phyloP scores from a whole-genome alignment of 2,329 filamentous ascomycete genomes.

The Aspergillus ochraceoroseus region DNA sequence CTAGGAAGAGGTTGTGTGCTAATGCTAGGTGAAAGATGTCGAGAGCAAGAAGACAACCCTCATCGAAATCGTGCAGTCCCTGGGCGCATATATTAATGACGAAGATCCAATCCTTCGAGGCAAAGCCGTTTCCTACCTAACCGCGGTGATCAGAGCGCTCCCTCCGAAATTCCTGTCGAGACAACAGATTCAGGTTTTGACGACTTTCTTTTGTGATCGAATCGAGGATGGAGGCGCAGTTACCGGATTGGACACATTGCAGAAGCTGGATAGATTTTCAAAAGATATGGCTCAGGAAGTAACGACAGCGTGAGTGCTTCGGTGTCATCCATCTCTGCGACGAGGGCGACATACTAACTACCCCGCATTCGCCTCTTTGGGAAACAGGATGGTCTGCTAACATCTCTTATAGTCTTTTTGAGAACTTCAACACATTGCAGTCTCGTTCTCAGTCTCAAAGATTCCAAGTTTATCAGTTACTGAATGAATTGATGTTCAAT shows the following conservation, averaged over 20 bases:
- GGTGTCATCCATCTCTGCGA: neutral
- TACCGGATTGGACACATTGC: constrained; percentile 55
- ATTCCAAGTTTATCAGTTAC: constrained; percentile 57
- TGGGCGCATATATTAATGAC: constrained; percentile 64
- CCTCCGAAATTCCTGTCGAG: constrained; percentile 53
- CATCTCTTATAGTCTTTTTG: constrained; percentile 41
- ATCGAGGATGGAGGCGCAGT: constrained; percentile 60
- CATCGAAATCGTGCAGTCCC: constrained; percentile 58
- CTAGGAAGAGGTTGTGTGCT: too few relatives aligned
- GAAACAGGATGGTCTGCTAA: constrained; percentile 17
- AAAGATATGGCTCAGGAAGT: constrained; percentile 52
- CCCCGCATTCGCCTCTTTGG: neutral
- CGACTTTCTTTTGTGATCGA: constrained; percentile 60
- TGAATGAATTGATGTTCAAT: constrained; percentile 58
- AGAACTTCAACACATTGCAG: constrained; percentile 54
- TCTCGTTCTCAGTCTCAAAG: constrained; percentile 60
- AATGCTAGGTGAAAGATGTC: constrained; percentile 45
- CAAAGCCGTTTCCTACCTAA: constrained; percentile 51
- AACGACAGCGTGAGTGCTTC: constrained; percentile 47
- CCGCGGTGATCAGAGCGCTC: constrained; percentile 45
- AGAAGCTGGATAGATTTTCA: constrained; percentile 57
- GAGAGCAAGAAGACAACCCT: constrained; percentile 57
- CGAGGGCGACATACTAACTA: neutral
- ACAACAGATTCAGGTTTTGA: constrained; percentile 59
- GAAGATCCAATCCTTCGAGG: constrained; percentile 57